Percentiles rank a stretch among this genome's conserved stretches.
These are phyloP conservation scores for Aspergillus ostianus DNA, from an alignment of 495 filamentous ascomycete genomes.

Conservation along the genomic window DNA sequence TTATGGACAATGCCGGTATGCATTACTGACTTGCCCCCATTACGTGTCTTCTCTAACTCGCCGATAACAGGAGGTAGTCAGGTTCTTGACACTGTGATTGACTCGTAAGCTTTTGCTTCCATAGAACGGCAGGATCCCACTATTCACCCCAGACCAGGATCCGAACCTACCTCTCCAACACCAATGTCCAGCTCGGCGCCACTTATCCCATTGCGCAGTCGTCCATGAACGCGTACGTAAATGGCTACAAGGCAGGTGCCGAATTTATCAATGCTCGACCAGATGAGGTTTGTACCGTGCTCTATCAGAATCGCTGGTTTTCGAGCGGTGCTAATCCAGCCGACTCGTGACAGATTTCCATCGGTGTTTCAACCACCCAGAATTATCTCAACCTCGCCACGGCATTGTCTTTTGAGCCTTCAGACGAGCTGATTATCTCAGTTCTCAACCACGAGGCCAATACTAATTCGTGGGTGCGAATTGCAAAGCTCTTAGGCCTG, in stretches of 20 bases:
- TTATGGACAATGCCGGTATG: slow-evolving; percentile 64
- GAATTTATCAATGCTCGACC: slow-evolving; percentile 63
- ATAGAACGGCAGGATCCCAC: not conserved
- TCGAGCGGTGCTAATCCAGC: not conserved
- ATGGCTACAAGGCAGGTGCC: slow-evolving; percentile 60
- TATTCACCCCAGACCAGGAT: slow-evolving; percentile 45
- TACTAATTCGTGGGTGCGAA: slow-evolving; percentile 62
- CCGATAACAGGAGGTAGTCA: slow-evolving; percentile 59
- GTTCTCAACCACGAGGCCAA: slow-evolving; percentile 72
- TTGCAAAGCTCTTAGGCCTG: slow-evolving; percentile 57
- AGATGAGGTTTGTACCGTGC: slow-evolving; percentile 57
- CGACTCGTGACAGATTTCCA: slow-evolving; percentile 23
- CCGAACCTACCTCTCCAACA: slow-evolving; percentile 59
- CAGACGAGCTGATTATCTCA: slow-evolving; percentile 64
- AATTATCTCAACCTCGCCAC: slow-evolving; percentile 68
- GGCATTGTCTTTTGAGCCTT: slow-evolving; percentile 54
- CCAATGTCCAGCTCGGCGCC: slow-evolving; percentile 72
- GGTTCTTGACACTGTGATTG: slow-evolving; percentile 58
- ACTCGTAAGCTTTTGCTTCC: slow-evolving; percentile 49
- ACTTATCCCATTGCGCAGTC: slow-evolving; percentile 54
- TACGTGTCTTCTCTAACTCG: not conserved
- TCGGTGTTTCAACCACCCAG: slow-evolving; percentile 69
- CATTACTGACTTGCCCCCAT: not conserved
- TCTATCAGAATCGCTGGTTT: no score
- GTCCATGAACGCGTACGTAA: slow-evolving; percentile 53